Percentiles rank a stretch among this genome's conserved stretches.
Conservation (phyloP, 352 stramenopile species). For the Plasmopara muralis region DNA sequence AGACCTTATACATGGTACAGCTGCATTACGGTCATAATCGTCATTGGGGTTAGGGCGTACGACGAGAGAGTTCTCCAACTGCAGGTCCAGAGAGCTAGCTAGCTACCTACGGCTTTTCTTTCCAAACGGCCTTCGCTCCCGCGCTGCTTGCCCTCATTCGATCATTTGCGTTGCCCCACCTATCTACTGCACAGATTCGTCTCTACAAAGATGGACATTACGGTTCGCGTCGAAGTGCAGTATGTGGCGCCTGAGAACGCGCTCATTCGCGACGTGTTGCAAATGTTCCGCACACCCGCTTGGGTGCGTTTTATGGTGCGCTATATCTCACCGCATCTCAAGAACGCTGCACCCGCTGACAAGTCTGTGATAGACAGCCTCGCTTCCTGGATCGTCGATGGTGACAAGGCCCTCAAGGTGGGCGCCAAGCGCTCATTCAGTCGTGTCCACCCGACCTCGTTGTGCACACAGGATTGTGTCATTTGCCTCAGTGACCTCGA, state of each 20-base stretch:
- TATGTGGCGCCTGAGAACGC: constrained; percentile 63
- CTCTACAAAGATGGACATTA: constrained; percentile 46
- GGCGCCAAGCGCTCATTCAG: constrained; percentile 28
- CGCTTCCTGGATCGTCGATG: constrained; percentile 16
- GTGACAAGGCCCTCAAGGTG: neutral
- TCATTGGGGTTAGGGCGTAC: constrained; percentile 4
- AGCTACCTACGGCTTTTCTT: constrained; percentile 24
- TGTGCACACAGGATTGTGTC: constrained; percentile 44
- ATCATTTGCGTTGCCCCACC: constrained; percentile 21
- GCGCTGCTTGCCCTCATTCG: constrained; percentile 32
- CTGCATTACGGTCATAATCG: constrained; percentile 9
- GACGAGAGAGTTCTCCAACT: neutral
- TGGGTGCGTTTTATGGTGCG: constrained; percentile 84
- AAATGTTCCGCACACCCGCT: constrained; percentile 74
- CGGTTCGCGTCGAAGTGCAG: constrained; percentile 70
- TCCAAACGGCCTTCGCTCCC: constrained; percentile 19
- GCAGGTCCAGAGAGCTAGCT: constrained; percentile 24
- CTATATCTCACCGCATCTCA: constrained; percentile 80
- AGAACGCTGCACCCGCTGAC: constrained; percentile 70
- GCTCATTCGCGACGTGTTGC: constrained; percentile 62
- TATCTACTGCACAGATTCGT: neutral
- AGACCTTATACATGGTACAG: too few relatives aligned
- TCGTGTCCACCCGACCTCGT: constrained; percentile 15
- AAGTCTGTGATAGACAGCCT: constrained; percentile 61
- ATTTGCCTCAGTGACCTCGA: constrained; percentile 89